Base-by-base conservation (phyloP, 139 green algal species). In the Coccomyxa sp. region DNA sequence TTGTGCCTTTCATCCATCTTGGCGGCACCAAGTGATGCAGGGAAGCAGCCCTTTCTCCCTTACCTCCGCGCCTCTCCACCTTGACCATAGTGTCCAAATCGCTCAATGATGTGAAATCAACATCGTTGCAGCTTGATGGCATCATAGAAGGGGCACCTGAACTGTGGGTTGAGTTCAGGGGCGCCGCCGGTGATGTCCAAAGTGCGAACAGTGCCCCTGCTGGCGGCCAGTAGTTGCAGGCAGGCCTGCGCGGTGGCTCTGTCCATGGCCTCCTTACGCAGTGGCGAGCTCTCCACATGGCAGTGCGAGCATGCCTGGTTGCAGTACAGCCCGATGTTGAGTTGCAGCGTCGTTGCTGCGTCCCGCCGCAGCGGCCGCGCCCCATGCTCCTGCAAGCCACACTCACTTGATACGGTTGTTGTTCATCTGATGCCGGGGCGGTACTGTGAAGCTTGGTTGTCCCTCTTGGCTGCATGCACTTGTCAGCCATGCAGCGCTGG, bases 281-380 rank as follows among this genome's bases (percentile, higher is more conserved):
- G 87, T 13, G 96, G 96, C 0, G 94, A 98, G 59, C 89, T 95
- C 85, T 98, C 96, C 81, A 99, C 96, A 85, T 99, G 96, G 91
- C 96, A 99, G 87, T 99, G 96, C 30, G 82, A 89, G 91, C 96
- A 99, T 7, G 94, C 94, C 88, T 99, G 96, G 90, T 99, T 99
- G 95, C 96, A 99, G 90, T 97, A 98, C 13, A 99, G 91, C 0
- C 96, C 96, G 45, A 98, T 96, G 89, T 99, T 99, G 27, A 99
- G 90, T 90, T 99, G 96, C 10, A 99, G 68, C 0, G 94, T 96
- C 21, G 80, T 90, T 13, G 94, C 88, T 15, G 85, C 38, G 13
- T 67, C 31, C 0, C 96, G 90, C 15, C 79, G 18, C 32, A 98
- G 87, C 4, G 90, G 82, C 0, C 57, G 82, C 13, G 89, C 86